Evolutionary conservation across 177 flowering plant species (phyloP).

Genomic region (Vitis hybrid): DNA sequence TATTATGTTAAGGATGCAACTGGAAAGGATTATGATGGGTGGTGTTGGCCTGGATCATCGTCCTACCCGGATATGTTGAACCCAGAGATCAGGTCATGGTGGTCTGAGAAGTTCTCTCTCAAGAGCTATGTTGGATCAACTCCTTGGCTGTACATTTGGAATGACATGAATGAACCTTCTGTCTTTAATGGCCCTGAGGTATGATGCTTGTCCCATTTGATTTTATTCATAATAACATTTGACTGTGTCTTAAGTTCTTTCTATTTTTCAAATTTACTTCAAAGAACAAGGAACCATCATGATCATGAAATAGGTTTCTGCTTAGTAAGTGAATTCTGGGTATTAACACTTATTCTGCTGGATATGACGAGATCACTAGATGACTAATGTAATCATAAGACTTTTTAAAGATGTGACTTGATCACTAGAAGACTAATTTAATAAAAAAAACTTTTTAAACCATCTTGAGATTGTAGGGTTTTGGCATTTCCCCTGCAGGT

Average conservation of each 20-base stretch:
- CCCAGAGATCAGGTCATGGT: conserved; percentile 91
- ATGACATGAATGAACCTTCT: conserved; percentile 99
- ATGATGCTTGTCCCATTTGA: conserved; percentile 2
- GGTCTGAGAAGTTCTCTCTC: conserved; percentile 81
- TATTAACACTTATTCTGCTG: no score
- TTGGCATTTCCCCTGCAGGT: no score
- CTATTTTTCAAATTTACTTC: not conserved
- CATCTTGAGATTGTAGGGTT: no score
- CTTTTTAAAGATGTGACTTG: no score
- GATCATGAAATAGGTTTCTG: no score
- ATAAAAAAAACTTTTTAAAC: no score
- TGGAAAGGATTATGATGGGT: conserved; percentile 94
- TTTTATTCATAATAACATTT: not conserved
- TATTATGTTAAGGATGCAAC: conserved; percentile 88
- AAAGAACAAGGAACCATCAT: no score
- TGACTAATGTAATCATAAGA: no score
- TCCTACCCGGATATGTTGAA: conserved; percentile 78
- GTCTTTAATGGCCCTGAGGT: conserved; percentile 99
- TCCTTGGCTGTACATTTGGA: conserved; percentile 92
- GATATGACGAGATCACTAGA: no score
- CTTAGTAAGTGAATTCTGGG: no score
- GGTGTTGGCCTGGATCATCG: conserved; percentile 99
- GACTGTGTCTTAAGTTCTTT: no score
- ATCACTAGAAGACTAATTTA: no score
- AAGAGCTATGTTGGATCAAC: conserved; percentile 89